These are phyloP conservation scores for Fusarium buharicum DNA, from an alignment of 2,329 filamentous ascomycete genomes.

Conservation along the genomic window DNA sequence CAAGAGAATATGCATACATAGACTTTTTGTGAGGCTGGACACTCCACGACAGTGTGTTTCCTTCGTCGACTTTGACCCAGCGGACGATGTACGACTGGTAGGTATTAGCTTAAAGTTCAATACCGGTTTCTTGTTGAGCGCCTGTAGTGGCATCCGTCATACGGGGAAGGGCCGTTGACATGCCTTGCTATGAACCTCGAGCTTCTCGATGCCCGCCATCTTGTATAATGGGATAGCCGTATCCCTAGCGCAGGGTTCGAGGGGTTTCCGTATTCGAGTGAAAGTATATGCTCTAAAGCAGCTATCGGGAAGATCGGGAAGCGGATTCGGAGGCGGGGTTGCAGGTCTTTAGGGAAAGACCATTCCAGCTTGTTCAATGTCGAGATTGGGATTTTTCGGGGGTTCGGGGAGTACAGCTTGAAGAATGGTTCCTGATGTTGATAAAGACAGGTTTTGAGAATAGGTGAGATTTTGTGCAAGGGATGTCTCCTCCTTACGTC, in stretches of 20 bases:
- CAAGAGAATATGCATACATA: constrained; percentile 64
- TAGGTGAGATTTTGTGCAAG: constrained; percentile 19
- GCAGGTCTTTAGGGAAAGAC: constrained; percentile 31
- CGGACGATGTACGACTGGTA: constrained; percentile 95
- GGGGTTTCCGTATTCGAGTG: constrained; percentile 16
- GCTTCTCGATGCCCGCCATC: constrained; percentile 96
- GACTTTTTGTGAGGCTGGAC: constrained; percentile 98
- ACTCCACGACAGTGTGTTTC: constrained; percentile 96
- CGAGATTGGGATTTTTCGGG: constrained; percentile 17
- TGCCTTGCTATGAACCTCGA: constrained; percentile 98
- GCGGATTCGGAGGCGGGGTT: constrained; percentile 24
- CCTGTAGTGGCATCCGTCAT: not conserved
- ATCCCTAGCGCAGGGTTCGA: constrained; percentile 2
- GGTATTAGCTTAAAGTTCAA: constrained; percentile 37
- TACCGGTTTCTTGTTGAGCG: not conserved
- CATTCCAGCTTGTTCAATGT: constrained; percentile 41
- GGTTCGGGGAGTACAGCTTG: constrained; percentile 31
- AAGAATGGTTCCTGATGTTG: constrained; percentile 15
- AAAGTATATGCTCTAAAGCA: constrained; percentile 1
- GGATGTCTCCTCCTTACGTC: constrained; percentile 14
- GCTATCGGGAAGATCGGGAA: constrained; percentile 21
- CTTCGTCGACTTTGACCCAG: constrained; percentile 92
- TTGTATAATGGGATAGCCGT: constrained; percentile 35
- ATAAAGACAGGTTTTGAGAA: constrained; percentile 29
- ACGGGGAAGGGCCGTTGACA: constrained; percentile 11